Base-by-base conservation (phyloP, 768 basidiomycete genomes). In the Coprinopsis cinerea region DNA sequence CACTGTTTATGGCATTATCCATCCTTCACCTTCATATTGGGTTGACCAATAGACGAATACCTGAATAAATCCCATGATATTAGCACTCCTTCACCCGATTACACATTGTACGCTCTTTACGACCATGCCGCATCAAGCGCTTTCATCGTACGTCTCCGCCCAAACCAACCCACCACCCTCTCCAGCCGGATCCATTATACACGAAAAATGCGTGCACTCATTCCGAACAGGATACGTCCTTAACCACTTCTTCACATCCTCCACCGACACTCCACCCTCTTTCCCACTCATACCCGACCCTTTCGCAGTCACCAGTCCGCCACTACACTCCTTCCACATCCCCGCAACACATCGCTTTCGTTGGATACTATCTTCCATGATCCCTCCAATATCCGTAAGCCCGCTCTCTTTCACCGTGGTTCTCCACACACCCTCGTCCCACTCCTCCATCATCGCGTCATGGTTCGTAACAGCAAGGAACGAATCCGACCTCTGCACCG, bases 401-500 rank as follows among this genome's bases (percentile, higher is more conserved):
- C 50, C 34, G 18, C 54, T 54, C 14, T 42, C 34, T 15, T 55
- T 44, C n/a, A 62, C 37, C 10, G 56, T 41, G 13, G 45, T 53
- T 13, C 56, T 49, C 60, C 61, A 64, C 2, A 52, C 51, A 9
- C 55, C 55, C 1, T 54, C 45, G 2, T 48, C 43, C 56, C 61
- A 61, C 1, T 35, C 24, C 48, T 69, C 68, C 57, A 64, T 60
- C 2, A 41, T 49, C 14, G 36, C 26, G 42, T 72, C 70, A 55
- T 70, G 68, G 53, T 72, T 70, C 0, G 70, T 68, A 5, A 69
- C 66, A 2, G 62, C 61, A 23, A 69, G 58, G 50, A 66, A 68
- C 4, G 57, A 41, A 43, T 51, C 44, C 2, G 64, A 66, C 0
- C 45, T 55, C 13, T 54, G 56, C 2, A 51, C 28, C 11, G 44